Evolutionary conservation across 2,329 filamentous ascomycete species (phyloP).

Genomic region (Onygenales sp.): DNA sequence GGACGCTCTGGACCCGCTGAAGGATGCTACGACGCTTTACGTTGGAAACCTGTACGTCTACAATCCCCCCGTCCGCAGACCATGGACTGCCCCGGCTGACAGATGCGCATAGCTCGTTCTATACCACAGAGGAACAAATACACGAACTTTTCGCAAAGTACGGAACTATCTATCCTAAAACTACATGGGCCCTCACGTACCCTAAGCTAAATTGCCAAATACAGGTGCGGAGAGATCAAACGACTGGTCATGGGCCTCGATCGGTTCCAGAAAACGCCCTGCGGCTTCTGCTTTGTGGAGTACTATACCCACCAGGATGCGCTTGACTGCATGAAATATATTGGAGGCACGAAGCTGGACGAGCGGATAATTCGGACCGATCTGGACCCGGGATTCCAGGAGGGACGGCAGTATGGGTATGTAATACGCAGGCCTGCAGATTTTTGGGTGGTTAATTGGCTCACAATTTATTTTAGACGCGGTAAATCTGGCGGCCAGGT

Average conservation of each 20-base stretch:
- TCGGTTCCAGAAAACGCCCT: conserved; percentile 93
- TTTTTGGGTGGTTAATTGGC: neutral
- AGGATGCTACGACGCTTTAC: conserved; percentile 86
- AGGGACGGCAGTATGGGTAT: conserved; percentile 86
- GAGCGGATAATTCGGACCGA: conserved; percentile 95
- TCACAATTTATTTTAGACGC: conserved; percentile 38
- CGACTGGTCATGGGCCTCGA: conserved; percentile 96
- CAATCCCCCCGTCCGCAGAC: neutral
- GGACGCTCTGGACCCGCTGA: conserved; percentile 67
- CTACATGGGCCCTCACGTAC: neutral
- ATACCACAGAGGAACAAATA: conserved; percentile 98
- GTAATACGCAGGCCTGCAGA: conserved; percentile 12
- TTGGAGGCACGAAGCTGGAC: conserved; percentile 95
- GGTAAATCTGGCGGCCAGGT: conserved; percentile 96
- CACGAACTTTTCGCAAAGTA: conserved; percentile 91
- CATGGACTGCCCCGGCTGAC: neutral
- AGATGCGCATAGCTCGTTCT: conserved; percentile 62
- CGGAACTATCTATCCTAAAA: conserved; percentile 8
- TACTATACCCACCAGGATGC: conserved; percentile 98
- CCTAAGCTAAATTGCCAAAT: conserved; percentile 6
- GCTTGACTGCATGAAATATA: conserved; percentile 96
- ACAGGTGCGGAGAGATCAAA: conserved; percentile 85
- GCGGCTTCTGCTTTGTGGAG: conserved; percentile 98
- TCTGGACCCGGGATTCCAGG: conserved; percentile 88
- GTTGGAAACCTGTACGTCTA: conserved; percentile 78